Conservation (phyloP, 2,329 filamentous ascomycete genomes). For the Epichloe coenophiala region DNA sequence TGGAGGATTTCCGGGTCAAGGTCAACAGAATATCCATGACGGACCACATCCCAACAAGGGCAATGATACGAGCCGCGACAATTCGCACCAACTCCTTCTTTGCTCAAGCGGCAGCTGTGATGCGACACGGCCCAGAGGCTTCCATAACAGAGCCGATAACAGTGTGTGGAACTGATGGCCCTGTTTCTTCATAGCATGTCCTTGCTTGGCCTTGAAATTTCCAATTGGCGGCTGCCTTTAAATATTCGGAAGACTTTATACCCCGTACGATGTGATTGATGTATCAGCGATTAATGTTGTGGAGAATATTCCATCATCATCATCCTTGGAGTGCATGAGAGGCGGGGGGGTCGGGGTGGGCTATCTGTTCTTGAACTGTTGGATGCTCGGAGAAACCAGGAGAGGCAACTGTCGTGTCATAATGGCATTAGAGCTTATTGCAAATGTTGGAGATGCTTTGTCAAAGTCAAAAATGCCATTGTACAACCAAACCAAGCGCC, state of each 20-base stretch:
- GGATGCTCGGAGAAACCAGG: neutral
- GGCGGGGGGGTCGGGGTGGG: too few relatives aligned
- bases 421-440: neutral
- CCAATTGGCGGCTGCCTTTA: neutral
- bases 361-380: too few relatives aligned
- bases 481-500: neutral
- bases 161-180: constrained; percentile 4
- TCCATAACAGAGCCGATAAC: constrained; percentile 6
- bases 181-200: neutral
- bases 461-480: too few relatives aligned
- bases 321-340: too few relatives aligned
- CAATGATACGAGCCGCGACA: constrained; percentile 22
- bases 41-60: constrained; percentile 17
- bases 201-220: neutral
- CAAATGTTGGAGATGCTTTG: too few relatives aligned
- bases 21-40: constrained; percentile 20
- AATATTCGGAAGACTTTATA: neutral
- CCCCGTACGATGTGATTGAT: neutral
- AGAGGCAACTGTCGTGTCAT: neutral
- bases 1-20: constrained; percentile 23
- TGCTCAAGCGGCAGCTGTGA: constrained; percentile 19
- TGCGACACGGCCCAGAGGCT: constrained; percentile 11
- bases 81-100: constrained; percentile 28
- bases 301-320: too few relatives aligned
- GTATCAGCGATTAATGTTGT: neutral